Conservation (phyloP, 2,329 filamentous ascomycete genomes). For the Clarireedia sp. region DNA sequence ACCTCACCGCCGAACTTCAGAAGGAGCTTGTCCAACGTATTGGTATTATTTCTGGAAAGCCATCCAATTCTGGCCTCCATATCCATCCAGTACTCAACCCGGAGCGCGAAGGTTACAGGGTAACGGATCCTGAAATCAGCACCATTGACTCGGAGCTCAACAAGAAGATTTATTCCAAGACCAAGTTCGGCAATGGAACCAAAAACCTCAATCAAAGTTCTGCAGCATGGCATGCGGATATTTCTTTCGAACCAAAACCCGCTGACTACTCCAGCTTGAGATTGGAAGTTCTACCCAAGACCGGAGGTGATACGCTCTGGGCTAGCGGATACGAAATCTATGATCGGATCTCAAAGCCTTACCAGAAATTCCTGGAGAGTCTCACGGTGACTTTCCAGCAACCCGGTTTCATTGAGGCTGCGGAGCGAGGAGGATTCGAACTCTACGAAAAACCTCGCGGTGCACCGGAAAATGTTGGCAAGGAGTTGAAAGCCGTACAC, state of each 20-base stretch:
- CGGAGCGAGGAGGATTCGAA: slow-evolving; percentile 37
- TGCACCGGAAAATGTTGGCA: slow-evolving; percentile 43
- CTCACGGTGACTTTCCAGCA: slow-evolving; percentile 48
- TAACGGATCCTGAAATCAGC: slow-evolving; percentile 52
- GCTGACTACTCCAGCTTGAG: slow-evolving; percentile 55
- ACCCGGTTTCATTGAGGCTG: slow-evolving; percentile 42
- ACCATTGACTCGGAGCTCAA: slow-evolving; percentile 50
- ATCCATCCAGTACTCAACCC: slow-evolving; percentile 53
- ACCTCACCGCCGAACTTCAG: slow-evolving; percentile 52
- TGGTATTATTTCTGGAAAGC: slow-evolving; percentile 49
- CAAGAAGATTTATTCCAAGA: slow-evolving; percentile 40
- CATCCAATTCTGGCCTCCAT: slow-evolving; percentile 47
- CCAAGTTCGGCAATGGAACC: neutral
- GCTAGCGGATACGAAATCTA: slow-evolving; percentile 61
- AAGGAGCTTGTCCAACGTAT: slow-evolving; percentile 56
- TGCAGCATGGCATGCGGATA: slow-evolving; percentile 52
- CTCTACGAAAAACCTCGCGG: slow-evolving; percentile 40
- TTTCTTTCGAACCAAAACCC: slow-evolving; percentile 55
- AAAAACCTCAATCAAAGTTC: slow-evolving; percentile 35
- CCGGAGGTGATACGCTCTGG: slow-evolving; percentile 55
- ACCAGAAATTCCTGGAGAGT: slow-evolving; percentile 49
- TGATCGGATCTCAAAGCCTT: slow-evolving; percentile 50
- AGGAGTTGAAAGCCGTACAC: slow-evolving; percentile 41
- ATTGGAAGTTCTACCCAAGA: slow-evolving; percentile 46
- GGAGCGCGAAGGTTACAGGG: slow-evolving; percentile 36